Percentiles rank a stretch among this genome's conserved stretches.
Evolutionary conservation across 345 rosid genomes (phyloP).

Genomic region (Eucalyptus regnans): DNA sequence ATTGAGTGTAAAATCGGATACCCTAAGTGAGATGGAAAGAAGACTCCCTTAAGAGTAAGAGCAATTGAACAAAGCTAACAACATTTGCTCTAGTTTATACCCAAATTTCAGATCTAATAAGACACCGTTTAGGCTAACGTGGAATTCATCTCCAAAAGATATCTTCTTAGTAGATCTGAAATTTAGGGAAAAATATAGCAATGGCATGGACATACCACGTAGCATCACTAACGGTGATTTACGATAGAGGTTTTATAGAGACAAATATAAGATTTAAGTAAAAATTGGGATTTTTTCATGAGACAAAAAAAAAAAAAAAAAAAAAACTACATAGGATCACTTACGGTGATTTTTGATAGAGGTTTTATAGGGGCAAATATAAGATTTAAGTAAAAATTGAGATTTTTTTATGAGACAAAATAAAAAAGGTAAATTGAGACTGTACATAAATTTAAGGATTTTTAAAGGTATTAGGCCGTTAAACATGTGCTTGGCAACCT

Average conservation of each 20-base stretch:
- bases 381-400: neutral
- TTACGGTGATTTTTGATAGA: accelerated
- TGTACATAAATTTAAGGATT: neutral
- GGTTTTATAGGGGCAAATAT: neutral
- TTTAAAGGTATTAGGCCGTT: neutral
- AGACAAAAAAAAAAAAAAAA: no score
- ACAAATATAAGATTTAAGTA: neutral
- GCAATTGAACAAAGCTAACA: neutral
- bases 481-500: neutral
- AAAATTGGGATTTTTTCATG: neutral
- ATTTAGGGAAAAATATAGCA: neutral
- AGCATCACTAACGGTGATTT: no score
- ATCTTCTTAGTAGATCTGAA: neutral
- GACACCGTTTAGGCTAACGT: neutral
- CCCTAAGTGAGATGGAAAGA: neutral
- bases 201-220: neutral
- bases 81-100: neutral
- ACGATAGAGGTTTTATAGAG: neutral
- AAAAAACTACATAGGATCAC: neutral
- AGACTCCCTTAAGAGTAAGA: neutral
- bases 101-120: neutral
- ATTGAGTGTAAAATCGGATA: neutral
- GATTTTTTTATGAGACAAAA: no score
- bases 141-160: neutral
- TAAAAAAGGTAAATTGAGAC: no score